These are phyloP conservation scores for Anisodus tanguticus DNA, from an alignment of 257 asterid genomes.

Conservation along the genomic window DNA sequence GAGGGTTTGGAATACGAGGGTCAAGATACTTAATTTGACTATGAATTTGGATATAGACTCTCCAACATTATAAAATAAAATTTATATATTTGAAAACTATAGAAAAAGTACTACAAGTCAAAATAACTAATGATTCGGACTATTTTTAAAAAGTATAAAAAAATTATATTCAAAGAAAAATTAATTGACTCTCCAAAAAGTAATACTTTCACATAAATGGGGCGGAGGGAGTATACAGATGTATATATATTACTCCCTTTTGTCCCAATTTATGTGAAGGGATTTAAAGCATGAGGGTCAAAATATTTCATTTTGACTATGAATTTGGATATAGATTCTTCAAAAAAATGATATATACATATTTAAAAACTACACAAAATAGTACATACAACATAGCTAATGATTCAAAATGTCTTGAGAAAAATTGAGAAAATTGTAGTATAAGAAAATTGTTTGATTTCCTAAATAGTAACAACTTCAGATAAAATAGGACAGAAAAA, in stretches of 20 bases:
- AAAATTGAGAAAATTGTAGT: neutral
- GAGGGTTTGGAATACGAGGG: no score
- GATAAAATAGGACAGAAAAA: neutral
- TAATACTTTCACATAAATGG: neutral
- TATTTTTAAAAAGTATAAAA: neutral
- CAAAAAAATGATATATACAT: neutral
- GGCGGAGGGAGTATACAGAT: no score
- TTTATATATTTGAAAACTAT: neutral
- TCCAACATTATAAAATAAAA: no score
- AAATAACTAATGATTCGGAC: neutral
- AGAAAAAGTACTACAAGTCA: neutral
- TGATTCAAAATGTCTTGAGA: neutral
- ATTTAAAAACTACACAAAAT: neutral
- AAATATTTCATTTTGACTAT: neutral
- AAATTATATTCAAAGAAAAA: neutral
- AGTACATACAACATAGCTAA: neutral
- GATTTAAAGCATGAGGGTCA: neutral
- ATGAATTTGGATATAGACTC: neutral
- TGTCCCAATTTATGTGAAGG: neutral
- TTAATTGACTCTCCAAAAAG: neutral
- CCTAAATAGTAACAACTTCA: neutral
- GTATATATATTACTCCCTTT: neutral
- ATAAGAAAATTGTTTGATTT: neutral
- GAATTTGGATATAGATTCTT: neutral
- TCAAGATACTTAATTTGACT: neutral